Base-by-base conservation (phyloP, 371 early-diverging fungal species). In the Syncephalastrum monosporum region DNA sequence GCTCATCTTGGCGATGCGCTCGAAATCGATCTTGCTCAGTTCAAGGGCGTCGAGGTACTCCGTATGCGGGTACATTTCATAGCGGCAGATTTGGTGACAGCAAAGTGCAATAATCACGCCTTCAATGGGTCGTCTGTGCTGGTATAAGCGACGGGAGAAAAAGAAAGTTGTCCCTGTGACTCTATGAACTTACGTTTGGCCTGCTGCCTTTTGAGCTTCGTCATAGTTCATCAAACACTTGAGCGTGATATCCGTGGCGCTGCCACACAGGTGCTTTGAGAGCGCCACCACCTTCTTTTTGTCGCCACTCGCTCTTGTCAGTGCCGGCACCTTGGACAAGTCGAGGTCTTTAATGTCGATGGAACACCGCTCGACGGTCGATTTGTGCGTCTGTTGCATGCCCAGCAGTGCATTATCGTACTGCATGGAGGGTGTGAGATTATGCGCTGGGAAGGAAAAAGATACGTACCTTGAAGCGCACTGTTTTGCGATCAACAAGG, bases 221-320 rank as follows among this genome's bases (percentile, higher is more conserved):
- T 76, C 78, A 56, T 83, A 90, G 41, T 86, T 81, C 60, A 79
- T 72, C 24, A 91, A 69, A 44, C 93, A 91, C 55, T 83, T 85
- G 21, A 95, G 69, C 0, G 93, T 89, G 44, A 94, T 75, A 71
- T 95, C 96, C 0, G 96, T 94, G 8, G 96, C 96, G 17, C 87
- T 84, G n/a, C 96, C 96, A 72, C 96, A 95, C 42, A 95, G 77
- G 71, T 95, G 96, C 60, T 95, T 95, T 14, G 92, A 92, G 42
- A 86, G 70, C 3, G 86, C 91, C 2, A 93, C 85, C 13, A 91
- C 71, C 5, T 79, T 74, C 29, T 74, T 83, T 24, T 61, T 64
- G 17, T 81, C 69, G 0, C 56, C 60, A 17, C 67, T 24, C 7
- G 62, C 56, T 43, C 65, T 60, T 19, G 57, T 58, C 23, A 87